Conservation (phyloP, 164 flowering plant genomes). For the Litsea cubeba region DNA sequence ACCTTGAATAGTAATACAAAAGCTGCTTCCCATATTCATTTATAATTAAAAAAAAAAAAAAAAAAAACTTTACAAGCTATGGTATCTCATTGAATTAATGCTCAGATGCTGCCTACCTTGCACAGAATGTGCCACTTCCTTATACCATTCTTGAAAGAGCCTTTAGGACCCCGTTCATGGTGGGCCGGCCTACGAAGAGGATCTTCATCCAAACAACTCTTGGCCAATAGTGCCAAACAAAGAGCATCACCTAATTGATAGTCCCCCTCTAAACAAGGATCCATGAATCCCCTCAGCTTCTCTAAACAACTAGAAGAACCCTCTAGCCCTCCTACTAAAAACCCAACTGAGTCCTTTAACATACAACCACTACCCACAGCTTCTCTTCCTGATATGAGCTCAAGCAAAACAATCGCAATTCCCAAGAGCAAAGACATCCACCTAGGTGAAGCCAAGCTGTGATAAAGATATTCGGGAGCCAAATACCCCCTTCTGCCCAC, state of each 20-base stretch:
- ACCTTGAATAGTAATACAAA: not conserved
- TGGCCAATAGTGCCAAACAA: conserved; percentile 45
- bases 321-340: conserved; percentile 28
- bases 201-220: conserved; percentile 50
- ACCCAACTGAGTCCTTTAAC: conserved; percentile 29
- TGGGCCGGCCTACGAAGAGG: conserved; percentile 60
- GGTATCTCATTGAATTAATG: not conserved
- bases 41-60: too few species aligned
- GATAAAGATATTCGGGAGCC: conserved; percentile 42
- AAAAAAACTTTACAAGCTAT: not conserved
- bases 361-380: conserved; percentile 17
- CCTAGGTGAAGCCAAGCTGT: conserved; percentile 35
- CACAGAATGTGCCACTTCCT: not conserved
- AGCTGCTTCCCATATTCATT: not conserved
- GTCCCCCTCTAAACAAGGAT: conserved; percentile 39
- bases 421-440: conserved; percentile 62
- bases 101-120: not conserved
- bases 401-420: conserved; percentile 57
- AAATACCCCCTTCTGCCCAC: conserved; percentile 34
- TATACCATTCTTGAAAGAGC: conserved; percentile 42
- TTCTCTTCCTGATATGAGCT: conserved; percentile 54
- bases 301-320: conserved; percentile 39
- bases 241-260: conserved; percentile 43
- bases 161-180: conserved; percentile 46
- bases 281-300: conserved; percentile 45